Evolutionary conservation across 768 basidiomycete genomes (phyloP).

Genomic region (Naganishia randhawae): DNA sequence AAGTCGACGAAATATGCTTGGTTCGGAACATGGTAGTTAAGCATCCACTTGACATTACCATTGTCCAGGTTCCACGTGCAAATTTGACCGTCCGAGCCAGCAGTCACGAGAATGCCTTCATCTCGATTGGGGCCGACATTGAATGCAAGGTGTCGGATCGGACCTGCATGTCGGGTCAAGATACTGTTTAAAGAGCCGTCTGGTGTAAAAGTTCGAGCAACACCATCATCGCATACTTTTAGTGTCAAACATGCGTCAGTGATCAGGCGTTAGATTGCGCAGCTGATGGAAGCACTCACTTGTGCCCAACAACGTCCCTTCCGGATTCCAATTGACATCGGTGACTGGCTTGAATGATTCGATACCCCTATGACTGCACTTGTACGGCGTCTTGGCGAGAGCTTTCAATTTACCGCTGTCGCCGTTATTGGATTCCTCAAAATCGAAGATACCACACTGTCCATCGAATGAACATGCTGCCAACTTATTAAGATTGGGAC

Average conservation of each 20-base stretch:
- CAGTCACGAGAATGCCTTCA: slow-evolving; percentile 19
- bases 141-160: slow-evolving; percentile 44
- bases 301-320: slow-evolving; percentile 44
- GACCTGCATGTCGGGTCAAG: slow-evolving; percentile 32
- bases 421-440: slow-evolving; percentile 27
- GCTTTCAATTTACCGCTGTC: background rate
- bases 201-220: slow-evolving; percentile 43
- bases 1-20: slow-evolving; percentile 50
- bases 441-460: slow-evolving; percentile 45
- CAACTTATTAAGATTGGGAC: slow-evolving; percentile 41
- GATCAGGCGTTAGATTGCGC: background rate
- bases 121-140: slow-evolving; percentile 20
- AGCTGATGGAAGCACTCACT: slow-evolving; percentile 26
- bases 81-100: slow-evolving; percentile 24
- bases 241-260: background rate
- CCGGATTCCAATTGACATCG: slow-evolving; percentile 45
- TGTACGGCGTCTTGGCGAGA: slow-evolving; percentile 29
- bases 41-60: slow-evolving; percentile 20
- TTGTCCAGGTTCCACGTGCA: slow-evolving; percentile 25
- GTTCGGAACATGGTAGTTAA: slow-evolving; percentile 30
- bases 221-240: slow-evolving; percentile 40
- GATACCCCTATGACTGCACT: slow-evolving; percentile 38
- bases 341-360: slow-evolving; percentile 42
- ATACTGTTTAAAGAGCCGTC: slow-evolving; percentile 38
- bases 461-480: slow-evolving; percentile 42